phyloP scores from a whole-genome alignment of 352 stramenopile species.

The Pseudoperonospora humuli region DNA sequence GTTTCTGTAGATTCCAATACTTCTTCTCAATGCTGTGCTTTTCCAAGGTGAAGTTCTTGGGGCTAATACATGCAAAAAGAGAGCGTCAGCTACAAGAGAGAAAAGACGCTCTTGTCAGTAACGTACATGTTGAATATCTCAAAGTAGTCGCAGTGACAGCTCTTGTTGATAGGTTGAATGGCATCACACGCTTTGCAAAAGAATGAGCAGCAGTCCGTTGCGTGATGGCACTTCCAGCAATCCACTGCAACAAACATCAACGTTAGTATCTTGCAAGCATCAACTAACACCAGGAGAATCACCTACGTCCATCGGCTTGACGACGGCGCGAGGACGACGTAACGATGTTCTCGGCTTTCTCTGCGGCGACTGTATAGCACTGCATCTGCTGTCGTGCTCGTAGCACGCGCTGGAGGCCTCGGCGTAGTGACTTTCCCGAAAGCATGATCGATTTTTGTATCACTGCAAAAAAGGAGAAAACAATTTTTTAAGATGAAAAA shows the following conservation, averaged over 20 bases:
- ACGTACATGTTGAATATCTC: conserved; percentile 78
- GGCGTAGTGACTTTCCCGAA: conserved; percentile 27
- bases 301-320: conserved; percentile 21
- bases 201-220: conserved; percentile 75
- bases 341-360: conserved; percentile 27
- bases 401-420: conserved; percentile 18
- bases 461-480: too few species aligned
- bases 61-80: conserved; percentile 22
- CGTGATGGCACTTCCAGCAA: conserved; percentile 82
- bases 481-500: too few species aligned
- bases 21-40: conserved; percentile 77
- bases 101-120: background rate
- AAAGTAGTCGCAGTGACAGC: conserved; percentile 78
- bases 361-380: conserved; percentile 15
- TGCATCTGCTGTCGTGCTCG: conserved; percentile 7
- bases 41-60: conserved; percentile 75
- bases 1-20: conserved; percentile 85
- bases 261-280: background rate
- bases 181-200: conserved; percentile 74
- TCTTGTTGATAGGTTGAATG: conserved; percentile 68
- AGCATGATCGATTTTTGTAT: conserved; percentile 15
- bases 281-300: background rate
- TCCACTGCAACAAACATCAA: conserved; percentile 15
- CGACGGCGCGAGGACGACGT: background rate
- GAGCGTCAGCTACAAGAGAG: conserved; percentile 5